These are phyloP conservation scores for Neofusicoccum kwambonambiense DNA, from an alignment of 2,329 filamentous ascomycete species.

Conservation along the genomic window DNA sequence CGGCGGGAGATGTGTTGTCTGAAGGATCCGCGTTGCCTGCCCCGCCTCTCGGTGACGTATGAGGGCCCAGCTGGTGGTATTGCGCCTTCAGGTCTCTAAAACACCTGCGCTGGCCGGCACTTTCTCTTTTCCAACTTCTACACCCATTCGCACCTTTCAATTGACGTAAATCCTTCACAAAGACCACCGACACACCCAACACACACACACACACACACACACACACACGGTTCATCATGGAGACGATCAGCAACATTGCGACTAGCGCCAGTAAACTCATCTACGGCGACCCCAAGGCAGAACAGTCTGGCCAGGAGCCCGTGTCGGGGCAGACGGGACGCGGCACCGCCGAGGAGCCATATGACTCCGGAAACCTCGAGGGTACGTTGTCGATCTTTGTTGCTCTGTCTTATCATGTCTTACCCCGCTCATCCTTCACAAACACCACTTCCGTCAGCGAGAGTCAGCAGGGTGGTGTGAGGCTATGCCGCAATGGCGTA, in stretches of 20 bases:
- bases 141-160: not conserved
- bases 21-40: not conserved
- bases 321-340: conserved; percentile 68
- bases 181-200: not conserved
- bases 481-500: too few species aligned
- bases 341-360: conserved; percentile 69
- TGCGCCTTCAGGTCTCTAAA: not conserved
- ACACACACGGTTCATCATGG: conserved; percentile 27
- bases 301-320: conserved; percentile 60
- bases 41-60: conserved; percentile 3
- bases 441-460: not conserved
- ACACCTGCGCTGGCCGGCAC: not conserved
- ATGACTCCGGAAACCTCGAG: conserved; percentile 74
- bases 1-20: not conserved
- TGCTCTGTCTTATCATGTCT: not conserved
- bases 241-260: conserved; percentile 39
- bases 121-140: not conserved
- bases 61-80: not conserved
- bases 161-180: not conserved
- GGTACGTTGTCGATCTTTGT: conserved; percentile 39
- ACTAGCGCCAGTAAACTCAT: conserved; percentile 36
- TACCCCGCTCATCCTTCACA: not conserved
- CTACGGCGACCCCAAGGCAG: conserved; percentile 32
- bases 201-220: not conserved
- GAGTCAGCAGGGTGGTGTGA: not conserved